Evolutionary conservation across 2,329 filamentous ascomycete species (phyloP).

Genomic region (Fusarium sp.): DNA sequence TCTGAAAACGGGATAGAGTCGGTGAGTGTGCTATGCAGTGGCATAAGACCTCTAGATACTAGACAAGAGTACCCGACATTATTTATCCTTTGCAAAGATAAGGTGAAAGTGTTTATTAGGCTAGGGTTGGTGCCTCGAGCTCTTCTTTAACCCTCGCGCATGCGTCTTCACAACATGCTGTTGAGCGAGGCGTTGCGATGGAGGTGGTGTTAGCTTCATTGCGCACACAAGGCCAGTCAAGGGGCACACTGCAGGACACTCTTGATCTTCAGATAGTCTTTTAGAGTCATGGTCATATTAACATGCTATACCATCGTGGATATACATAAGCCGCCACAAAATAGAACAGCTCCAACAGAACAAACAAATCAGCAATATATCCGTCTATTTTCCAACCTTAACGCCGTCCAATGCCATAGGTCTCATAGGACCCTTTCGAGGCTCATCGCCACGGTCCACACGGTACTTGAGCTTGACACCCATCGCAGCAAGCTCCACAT

Average conservation of each 20-base stretch:
- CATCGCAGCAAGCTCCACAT: slow-evolving; percentile 97
- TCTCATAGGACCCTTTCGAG: slow-evolving; percentile 67
- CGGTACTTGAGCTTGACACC: slow-evolving; percentile 93
- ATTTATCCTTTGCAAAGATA: too few relatives aligned
- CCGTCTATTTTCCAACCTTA: slow-evolving; percentile 50
- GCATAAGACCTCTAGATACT: too few relatives aligned
- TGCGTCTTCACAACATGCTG: not conserved
- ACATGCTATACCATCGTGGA: slow-evolving; percentile 32
- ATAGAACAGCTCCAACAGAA: slow-evolving; percentile 41
- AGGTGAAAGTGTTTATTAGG: too few relatives aligned
- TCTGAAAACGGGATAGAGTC: not conserved
- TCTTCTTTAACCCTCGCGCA: too few relatives aligned
- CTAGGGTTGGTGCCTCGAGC: too few relatives aligned
- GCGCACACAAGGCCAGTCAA: not conserved
- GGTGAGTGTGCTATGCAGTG: not conserved
- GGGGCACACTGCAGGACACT: not conserved
- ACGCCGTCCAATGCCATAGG: slow-evolving; percentile 55
- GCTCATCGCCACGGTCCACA: slow-evolving; percentile 75
- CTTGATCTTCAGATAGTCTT: slow-evolving; percentile 1
- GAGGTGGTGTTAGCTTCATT: not conserved
- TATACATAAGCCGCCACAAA: slow-evolving; percentile 29
- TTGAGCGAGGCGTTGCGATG: not conserved
- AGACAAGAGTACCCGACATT: too few relatives aligned
- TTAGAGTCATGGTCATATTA: slow-evolving; percentile 41
- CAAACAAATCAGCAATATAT: slow-evolving; percentile 33